phyloP scores from a whole-genome alignment of 2,329 filamentous ascomycete genomes.

The Eutypa lata region DNA sequence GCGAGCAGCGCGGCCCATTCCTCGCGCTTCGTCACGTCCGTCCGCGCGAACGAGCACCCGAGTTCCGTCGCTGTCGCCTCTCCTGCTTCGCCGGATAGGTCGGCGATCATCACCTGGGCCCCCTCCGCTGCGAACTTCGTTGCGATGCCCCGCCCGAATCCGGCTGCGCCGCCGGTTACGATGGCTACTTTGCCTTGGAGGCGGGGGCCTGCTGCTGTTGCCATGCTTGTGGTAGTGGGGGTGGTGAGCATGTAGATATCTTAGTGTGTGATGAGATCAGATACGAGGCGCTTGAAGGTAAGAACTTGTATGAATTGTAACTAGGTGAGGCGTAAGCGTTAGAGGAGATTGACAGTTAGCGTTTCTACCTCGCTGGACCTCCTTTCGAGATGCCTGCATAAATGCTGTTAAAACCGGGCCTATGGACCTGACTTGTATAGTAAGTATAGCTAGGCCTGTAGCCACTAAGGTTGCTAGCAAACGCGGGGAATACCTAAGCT shows the following conservation, averaged over 20 bases:
- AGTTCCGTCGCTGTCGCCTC: constrained; percentile 42
- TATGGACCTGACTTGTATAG: too few species aligned
- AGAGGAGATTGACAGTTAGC: too few species aligned
- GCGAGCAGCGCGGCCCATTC: constrained; percentile 53
- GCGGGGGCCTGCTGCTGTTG: constrained; percentile 21
- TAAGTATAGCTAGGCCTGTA: background rate
- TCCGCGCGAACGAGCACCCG: constrained; percentile 38
- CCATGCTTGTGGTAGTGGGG: constrained; percentile 4
- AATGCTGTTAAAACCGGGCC: too few species aligned
- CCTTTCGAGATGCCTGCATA: too few species aligned
- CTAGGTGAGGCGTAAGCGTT: too few species aligned
- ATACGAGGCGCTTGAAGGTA: too few species aligned
- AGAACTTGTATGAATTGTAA: too few species aligned
- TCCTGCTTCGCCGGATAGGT: constrained; percentile 54
- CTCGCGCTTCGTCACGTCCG: constrained; percentile 48
- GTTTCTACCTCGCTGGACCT: too few species aligned
- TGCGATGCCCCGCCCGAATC: constrained; percentile 62
- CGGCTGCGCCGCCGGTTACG: constrained; percentile 54
- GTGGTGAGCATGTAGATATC: background rate
- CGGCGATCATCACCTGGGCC: constrained; percentile 58
- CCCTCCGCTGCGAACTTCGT: constrained; percentile 58
- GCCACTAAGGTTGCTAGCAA: background rate
- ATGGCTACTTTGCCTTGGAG: constrained; percentile 41
- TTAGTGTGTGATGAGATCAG: background rate
- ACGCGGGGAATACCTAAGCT: background rate